Evolutionary conservation across 139 green algal species (phyloP).

Genomic region (Zygnema circumcarinatum): DNA sequence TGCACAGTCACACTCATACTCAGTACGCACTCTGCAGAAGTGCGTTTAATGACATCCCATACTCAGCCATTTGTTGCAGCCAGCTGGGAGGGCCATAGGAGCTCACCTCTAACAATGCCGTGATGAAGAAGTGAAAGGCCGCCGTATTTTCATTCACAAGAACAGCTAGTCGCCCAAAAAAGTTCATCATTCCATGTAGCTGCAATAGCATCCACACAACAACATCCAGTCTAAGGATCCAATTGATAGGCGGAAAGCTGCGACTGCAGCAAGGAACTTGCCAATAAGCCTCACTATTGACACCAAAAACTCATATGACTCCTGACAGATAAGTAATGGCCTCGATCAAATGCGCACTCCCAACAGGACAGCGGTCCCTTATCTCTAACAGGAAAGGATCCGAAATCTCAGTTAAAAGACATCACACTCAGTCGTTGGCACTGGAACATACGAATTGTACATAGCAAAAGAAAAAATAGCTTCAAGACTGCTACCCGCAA

Average conservation of each 20-base stretch:
- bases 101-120: conserved; percentile 76
- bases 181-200: conserved; percentile 84
- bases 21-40: too few relatives aligned
- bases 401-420: too few relatives aligned
- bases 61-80: neutral
- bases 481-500: too few relatives aligned
- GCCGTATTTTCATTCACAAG: conserved; percentile 98
- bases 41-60: too few relatives aligned
- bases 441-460: too few relatives aligned
- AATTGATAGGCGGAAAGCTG: conserved; percentile 23
- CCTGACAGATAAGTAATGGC: too few relatives aligned
- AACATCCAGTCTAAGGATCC: conserved; percentile 17
- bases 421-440: too few relatives aligned
- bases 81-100: neutral
- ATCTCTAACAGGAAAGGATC: too few relatives aligned
- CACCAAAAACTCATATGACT: neutral
- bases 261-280: neutral
- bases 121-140: conserved; percentile 98
- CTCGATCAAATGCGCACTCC: too few relatives aligned
- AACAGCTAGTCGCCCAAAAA: conserved; percentile 95
- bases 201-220: conserved; percentile 52
- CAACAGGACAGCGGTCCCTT: too few relatives aligned
- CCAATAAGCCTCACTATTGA: neutral
- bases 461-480: too few relatives aligned
- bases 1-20: too few relatives aligned